Evolutionary conservation across 169 alveolate species (phyloP).

Genomic region (Neospora caninum): DNA sequence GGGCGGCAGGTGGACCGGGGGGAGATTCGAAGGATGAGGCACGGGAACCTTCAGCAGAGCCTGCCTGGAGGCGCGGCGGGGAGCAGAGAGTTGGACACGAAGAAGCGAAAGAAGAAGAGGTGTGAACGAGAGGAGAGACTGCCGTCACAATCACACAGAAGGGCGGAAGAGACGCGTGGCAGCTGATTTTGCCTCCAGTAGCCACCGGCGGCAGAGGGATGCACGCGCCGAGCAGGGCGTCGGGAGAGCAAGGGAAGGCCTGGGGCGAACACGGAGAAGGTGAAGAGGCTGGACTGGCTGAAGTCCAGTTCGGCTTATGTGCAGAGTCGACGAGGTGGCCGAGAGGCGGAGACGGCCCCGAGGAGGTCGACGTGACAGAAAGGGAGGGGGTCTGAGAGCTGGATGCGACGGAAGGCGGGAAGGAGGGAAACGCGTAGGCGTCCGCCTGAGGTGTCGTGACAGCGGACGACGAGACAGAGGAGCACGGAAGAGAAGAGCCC

Average conservation of each 20-base stretch:
- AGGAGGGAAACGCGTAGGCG: background rate
- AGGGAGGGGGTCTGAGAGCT: too few relatives aligned
- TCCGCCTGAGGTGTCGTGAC: background rate
- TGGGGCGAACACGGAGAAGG: constrained; percentile 3
- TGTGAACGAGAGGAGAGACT: constrained; percentile 14
- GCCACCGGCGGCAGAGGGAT: constrained; percentile 21
- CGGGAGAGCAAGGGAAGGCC: background rate
- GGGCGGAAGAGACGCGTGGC: background rate
- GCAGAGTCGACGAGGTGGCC: too few relatives aligned
- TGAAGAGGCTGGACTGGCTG: background rate
- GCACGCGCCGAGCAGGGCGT: constrained; percentile 17
- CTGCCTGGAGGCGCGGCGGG: background rate
- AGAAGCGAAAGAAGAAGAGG: background rate
- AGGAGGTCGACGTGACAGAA: too few relatives aligned
- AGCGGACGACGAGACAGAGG: constrained; percentile 22
- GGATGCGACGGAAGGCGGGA: background rate
- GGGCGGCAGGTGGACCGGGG: background rate
- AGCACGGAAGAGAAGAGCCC: background rate
- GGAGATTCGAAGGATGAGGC: background rate
- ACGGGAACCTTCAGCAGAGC: background rate
- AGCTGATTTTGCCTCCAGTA: background rate
- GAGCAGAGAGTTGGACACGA: background rate
- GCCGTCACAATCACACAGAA: background rate
- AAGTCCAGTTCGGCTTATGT: background rate
- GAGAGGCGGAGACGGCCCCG: too few relatives aligned